A percentile compares a stretch with the other conserved stretches of the same genome.
Evolutionary conservation across 257 asterid genomes (phyloP).

Genomic region (Solanum megistacrolobum): DNA sequence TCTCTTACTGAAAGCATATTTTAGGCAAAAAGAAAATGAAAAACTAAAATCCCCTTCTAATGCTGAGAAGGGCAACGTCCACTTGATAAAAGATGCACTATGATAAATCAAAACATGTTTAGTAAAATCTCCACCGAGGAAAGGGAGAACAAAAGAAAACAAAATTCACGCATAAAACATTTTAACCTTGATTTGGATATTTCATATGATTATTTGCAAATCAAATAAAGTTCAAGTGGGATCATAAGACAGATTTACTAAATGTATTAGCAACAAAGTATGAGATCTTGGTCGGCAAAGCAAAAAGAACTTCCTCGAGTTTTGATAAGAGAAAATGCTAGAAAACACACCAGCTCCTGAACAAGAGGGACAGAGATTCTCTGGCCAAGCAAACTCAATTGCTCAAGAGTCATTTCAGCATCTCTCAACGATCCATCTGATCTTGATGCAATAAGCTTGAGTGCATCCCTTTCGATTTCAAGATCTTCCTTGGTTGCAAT

Average conservation of each 20-base stretch:
- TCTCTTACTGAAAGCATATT: not conserved
- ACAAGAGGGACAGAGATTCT: slow-evolving; percentile 63
- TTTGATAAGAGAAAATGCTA: not conserved
- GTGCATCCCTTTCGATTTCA: slow-evolving; percentile 68
- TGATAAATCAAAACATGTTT: not conserved
- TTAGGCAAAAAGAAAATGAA: not conserved
- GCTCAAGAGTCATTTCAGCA: slow-evolving; percentile 94
- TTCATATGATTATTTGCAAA: not conserved
- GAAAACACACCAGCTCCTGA: slow-evolving; percentile 48
- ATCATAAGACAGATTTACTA: not conserved
- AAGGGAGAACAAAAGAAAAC: not conserved
- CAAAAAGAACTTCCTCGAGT: not conserved
- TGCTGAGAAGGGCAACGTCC: not conserved
- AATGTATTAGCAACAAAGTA: not conserved
- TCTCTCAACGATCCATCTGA: slow-evolving; percentile 88
- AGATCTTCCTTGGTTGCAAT: slow-evolving; percentile 72
- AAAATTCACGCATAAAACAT: not conserved
- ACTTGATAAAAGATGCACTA: not conserved
- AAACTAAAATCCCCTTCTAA: not conserved
- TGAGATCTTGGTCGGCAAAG: not conserved
- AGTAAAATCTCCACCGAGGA: not conserved
- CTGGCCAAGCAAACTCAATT: slow-evolving; percentile 77
- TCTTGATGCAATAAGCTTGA: slow-evolving; percentile 79
- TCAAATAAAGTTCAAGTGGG: not conserved
- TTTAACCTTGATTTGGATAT: not conserved